Percentiles rank a stretch among this genome's conserved stretches.
Evolutionary conservation across 768 basidiomycete genomes (phyloP).

Genomic region (Panellus pusillus): DNA sequence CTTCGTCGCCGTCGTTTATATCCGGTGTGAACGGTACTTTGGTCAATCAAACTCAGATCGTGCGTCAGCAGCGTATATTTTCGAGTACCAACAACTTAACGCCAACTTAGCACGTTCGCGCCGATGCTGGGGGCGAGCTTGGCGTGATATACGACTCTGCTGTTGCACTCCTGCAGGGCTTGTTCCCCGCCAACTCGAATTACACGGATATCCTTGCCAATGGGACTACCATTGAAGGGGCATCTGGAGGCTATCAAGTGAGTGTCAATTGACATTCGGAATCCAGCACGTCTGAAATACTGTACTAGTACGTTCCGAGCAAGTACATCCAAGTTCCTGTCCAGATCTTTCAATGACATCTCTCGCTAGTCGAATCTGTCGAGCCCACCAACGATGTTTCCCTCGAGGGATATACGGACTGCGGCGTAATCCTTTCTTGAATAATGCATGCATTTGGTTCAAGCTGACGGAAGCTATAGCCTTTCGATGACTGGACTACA

Average conservation of each 20-base stretch:
- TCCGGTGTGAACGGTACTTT: conserved; percentile 38
- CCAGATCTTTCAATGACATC: conserved; percentile 8
- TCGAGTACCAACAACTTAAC: too few relatives aligned
- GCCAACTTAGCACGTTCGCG: conserved; percentile 38
- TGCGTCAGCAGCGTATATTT: not conserved
- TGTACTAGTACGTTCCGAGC: conserved; percentile 39
- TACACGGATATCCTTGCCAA: conserved; percentile 65
- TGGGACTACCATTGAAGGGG: conserved; percentile 55
- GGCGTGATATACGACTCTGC: conserved; percentile 69
- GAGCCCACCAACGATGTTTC: conserved; percentile 61
- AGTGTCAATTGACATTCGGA: not conserved
- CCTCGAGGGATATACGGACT: conserved; percentile 66
- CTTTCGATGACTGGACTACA: conserved; percentile 46
- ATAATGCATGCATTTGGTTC: not conserved
- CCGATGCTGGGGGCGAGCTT: conserved; percentile 70
- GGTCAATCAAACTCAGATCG: conserved; percentile 38
- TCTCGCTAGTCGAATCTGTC: conserved; percentile 56
- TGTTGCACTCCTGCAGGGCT: conserved; percentile 65
- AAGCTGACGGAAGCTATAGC: conserved; percentile 30
- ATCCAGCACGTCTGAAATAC: not conserved
- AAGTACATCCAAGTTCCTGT: conserved; percentile 17
- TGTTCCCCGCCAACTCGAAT: conserved; percentile 52
- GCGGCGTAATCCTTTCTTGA: conserved; percentile 46
- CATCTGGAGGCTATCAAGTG: conserved; percentile 65
- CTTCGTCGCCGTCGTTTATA: conserved; percentile 54